These are phyloP conservation scores for Petunia axillaris DNA, from an alignment of 257 asterid species.

Conservation along the genomic window DNA sequence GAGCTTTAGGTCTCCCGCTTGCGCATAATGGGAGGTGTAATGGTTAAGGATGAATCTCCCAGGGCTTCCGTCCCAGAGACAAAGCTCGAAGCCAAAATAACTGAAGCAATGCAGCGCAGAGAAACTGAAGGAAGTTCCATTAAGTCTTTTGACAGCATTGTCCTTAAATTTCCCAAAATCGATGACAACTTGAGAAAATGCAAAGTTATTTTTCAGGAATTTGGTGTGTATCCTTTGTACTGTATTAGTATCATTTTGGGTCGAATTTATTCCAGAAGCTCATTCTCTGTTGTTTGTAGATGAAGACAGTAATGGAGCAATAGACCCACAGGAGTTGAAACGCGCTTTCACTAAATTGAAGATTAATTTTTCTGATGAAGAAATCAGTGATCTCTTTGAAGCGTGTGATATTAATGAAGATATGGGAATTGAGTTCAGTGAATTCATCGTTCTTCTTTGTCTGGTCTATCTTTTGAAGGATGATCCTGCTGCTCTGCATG, in stretches of 20 bases:
- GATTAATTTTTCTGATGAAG: conserved; percentile 71
- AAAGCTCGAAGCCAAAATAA: conserved; percentile 73
- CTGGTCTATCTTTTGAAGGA: conserved; percentile 87
- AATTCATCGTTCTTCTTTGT: conserved; percentile 90
- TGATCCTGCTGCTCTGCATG: conserved; percentile 47
- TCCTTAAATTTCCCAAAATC: conserved; percentile 84
- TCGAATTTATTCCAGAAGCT: not conserved
- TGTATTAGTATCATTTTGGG: not conserved
- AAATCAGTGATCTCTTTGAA: conserved; percentile 68
- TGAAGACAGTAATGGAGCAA: conserved; percentile 74
- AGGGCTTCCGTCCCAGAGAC: conserved; percentile 57
- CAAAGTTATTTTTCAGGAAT: conserved; percentile 63
- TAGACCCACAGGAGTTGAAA: conserved; percentile 82
- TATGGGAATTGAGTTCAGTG: conserved; percentile 73
- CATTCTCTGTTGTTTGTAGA: conserved; percentile 43
- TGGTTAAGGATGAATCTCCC: conserved; percentile 59
- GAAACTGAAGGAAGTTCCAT: conserved; percentile 68
- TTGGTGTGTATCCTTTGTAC: conserved; percentile 47
- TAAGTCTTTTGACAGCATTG: conserved; percentile 69
- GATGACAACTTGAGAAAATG: conserved; percentile 80
- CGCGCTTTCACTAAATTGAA: conserved; percentile 69
- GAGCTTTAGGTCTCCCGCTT: not conserved
- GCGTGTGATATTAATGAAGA: conserved; percentile 87
- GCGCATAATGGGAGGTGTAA: conserved; percentile 67
- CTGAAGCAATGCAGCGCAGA: conserved; percentile 65